phyloP scores from a whole-genome alignment of 768 basidiomycete genomes.

The Pleurotus djamor region DNA sequence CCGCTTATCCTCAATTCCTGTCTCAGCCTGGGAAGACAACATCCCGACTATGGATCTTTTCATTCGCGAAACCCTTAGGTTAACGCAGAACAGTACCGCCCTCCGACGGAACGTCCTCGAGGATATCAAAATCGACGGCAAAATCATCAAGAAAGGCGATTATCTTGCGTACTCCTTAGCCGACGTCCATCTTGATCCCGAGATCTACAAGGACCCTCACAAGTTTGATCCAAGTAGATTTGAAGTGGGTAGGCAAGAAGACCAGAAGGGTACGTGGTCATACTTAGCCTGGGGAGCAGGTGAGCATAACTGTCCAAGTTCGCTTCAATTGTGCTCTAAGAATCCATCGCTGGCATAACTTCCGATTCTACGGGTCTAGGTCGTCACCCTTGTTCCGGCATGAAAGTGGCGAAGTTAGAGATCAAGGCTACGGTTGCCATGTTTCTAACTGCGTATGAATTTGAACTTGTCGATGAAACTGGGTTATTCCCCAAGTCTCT shows the following conservation, averaged over 20 bases:
- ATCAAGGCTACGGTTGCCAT: slow-evolving; percentile 33
- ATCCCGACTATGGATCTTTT: slow-evolving; percentile 33
- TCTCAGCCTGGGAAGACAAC: slow-evolving; percentile 36
- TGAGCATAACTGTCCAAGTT: slow-evolving; percentile 9
- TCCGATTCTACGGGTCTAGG: slow-evolving; percentile 15
- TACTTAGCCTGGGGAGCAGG: slow-evolving; percentile 41
- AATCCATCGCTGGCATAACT: not conserved
- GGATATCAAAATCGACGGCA: slow-evolving; percentile 22
- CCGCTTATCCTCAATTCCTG: slow-evolving; percentile 30
- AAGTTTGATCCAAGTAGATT: slow-evolving; percentile 34
- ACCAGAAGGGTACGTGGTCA: slow-evolving; percentile 25
- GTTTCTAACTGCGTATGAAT: slow-evolving; percentile 30
- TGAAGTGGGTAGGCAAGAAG: slow-evolving; percentile 26
- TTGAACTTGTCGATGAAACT: slow-evolving; percentile 26
- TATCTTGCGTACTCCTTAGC: slow-evolving; percentile 29
- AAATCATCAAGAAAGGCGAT: slow-evolving; percentile 25
- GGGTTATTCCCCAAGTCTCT: slow-evolving; percentile 22
- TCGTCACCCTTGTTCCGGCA: slow-evolving; percentile 37
- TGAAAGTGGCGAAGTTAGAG: slow-evolving; percentile 36
- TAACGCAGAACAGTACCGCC: slow-evolving; percentile 22
- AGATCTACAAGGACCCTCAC: slow-evolving; percentile 30
- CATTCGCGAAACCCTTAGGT: slow-evolving; percentile 36
- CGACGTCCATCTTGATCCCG: slow-evolving; percentile 30
- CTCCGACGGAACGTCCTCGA: slow-evolving; percentile 32
- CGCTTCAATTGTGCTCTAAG: not conserved